These are phyloP conservation scores for Podaxis pistillaris DNA, from an alignment of 768 basidiomycete genomes.

Conservation along the genomic window DNA sequence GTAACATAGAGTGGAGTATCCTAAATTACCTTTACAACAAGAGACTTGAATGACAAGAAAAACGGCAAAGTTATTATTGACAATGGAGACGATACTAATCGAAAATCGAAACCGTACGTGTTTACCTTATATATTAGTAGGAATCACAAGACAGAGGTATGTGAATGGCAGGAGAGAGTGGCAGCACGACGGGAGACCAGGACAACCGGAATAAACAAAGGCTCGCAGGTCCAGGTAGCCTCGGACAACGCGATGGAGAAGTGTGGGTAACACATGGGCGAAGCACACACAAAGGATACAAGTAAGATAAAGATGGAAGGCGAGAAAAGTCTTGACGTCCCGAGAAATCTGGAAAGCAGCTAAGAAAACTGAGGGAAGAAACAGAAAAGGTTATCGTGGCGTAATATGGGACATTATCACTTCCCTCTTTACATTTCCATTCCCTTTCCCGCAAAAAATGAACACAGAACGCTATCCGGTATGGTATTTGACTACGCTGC, in stretches of 20 bases:
- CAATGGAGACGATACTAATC: neutral
- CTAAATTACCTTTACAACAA: neutral
- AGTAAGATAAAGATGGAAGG: constrained; percentile 1
- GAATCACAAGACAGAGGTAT: neutral
- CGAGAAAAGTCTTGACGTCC: neutral
- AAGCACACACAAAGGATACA: constrained; percentile 3
- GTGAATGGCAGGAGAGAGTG: no score
- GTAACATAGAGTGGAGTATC: neutral
- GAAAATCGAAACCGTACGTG: neutral
- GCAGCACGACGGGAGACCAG: no score
- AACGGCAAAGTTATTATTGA: neutral
- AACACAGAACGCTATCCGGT: neutral
- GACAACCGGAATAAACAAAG: no score
- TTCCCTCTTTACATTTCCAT: neutral
- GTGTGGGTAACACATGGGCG: neutral
- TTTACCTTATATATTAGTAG: neutral
- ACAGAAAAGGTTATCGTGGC: neutral
- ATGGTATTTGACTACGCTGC: neutral
- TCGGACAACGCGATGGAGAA: no score
- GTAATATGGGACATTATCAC: neutral
- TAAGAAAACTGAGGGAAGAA: neutral
- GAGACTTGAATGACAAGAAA: neutral
- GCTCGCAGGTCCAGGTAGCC: no score
- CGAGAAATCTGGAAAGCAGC: neutral
- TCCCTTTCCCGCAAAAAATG: neutral